Conservation (phyloP, 1,139 yeast genomes). For the Pichia sp. region DNA sequence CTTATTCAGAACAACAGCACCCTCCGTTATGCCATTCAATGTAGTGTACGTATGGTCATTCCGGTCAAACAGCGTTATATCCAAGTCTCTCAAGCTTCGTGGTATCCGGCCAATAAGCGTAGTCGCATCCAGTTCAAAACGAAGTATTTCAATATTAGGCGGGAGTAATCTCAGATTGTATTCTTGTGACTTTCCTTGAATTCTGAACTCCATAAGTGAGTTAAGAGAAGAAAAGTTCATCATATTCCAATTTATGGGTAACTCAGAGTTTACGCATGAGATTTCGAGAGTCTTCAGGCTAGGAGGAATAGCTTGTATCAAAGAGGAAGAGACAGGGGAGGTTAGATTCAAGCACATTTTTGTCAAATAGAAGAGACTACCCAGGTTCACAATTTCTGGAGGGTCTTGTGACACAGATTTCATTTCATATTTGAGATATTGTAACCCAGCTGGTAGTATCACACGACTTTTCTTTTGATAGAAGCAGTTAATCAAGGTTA, state of each 20-base stretch:
- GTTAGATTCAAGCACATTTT: too few species aligned
- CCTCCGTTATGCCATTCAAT: conserved; percentile 1
- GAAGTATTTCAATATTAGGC: background rate
- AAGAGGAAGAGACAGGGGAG: too few species aligned
- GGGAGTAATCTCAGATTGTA: conserved; percentile 6
- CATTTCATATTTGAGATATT: conserved; percentile 3
- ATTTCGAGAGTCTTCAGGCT: too few species aligned
- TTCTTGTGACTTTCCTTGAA: conserved; percentile 2
- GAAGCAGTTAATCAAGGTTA: conserved; percentile 6
- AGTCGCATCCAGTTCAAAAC: conserved; percentile 2
- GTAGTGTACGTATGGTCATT: background rate
- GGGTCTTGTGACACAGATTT: conserved; percentile 1
- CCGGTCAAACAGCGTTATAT: conserved; percentile 2
- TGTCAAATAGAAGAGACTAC: too few species aligned
- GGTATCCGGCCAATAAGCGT: conserved; percentile 4
- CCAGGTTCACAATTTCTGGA: conserved; percentile 4
- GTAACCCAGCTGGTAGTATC: conserved; percentile 1
- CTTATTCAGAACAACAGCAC: background rate
- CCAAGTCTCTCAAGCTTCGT: background rate
- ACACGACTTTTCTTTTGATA: background rate
- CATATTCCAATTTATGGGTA: conserved; percentile 2
- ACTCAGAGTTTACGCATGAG: conserved; percentile 1
- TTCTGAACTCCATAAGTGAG: conserved; percentile 2
- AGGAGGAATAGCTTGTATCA: too few species aligned
- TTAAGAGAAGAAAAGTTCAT: conserved; percentile 5